Base-by-base conservation (phyloP, 2,329 filamentous ascomycete species). In the Coleophoma crateriformis region DNA sequence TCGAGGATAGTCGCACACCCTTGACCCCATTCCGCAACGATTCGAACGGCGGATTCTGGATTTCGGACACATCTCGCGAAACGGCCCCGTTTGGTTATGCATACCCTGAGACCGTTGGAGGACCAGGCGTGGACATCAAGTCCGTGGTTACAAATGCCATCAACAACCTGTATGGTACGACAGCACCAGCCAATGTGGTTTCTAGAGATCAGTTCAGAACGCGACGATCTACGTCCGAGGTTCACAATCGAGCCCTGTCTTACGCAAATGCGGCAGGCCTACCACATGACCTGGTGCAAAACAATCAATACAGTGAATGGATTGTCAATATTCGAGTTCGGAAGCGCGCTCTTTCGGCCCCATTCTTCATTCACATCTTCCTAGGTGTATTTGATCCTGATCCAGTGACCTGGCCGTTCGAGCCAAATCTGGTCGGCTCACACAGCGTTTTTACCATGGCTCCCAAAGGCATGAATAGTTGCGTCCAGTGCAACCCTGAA, bases 351-450 rank as follows among this genome's bases (percentile, higher is more conserved):
- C 65, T 87, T 8, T 71, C 76, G 11, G 78, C 76, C 1, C 80
- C 84, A 0, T 88, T 85, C 59, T 74, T 73, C 48, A 71, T 92
- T 17, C 79, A 85, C 61, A 70, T 91, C 51, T 91, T 90, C 67
- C 62, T 90, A 2, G 87, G 83, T 5, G 27, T 50, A 3, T 58
- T 60, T 42, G 50, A 48, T 11, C 19, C 49, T 1, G 55, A 63
- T 17, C 54, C 60, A 3, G 48, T 41, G 2, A 46, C 46, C 3
- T 65, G 63, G 63, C 50, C 56, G 2, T 58, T 60, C 40, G 60
- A 64, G 17, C 51, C 60, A 1, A 61, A 59, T 34, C 50, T 65
- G 1, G 60, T 60, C 8, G 63, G 62, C 2, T 56, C 60, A 1
- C 61, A 65, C 33, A 54, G 47, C 13, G 63, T 75, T 2, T 71